A percentile compares a stretch with the other conserved stretches of the same genome.
phyloP scores from a whole-genome alignment of 2,329 filamentous ascomycete species.

The Didymella pinodella region DNA sequence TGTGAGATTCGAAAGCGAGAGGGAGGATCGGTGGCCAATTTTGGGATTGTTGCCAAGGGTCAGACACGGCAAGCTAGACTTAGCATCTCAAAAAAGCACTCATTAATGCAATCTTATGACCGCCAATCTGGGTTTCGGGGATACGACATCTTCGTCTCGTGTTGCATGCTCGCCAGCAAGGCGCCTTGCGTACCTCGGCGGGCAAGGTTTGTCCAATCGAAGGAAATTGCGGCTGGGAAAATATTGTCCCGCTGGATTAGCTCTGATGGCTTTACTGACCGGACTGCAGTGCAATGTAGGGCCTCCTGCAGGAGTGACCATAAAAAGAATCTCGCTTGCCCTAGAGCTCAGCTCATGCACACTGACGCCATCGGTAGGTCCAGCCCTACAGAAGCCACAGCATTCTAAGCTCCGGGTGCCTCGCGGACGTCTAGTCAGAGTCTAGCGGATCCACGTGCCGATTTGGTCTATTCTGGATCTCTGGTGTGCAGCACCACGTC shows the following conservation, averaged over 20 bases:
- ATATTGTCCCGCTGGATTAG: not conserved
- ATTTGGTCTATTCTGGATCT: not conserved
- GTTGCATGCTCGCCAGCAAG: not conserved
- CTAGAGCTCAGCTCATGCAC: not conserved
- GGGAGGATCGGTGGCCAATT: not conserved
- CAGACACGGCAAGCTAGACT: not conserved
- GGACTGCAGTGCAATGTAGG: not conserved
- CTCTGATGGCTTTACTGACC: not conserved
- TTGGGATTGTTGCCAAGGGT: not conserved
- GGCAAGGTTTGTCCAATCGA: not conserved
- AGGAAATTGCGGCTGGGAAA: not conserved
- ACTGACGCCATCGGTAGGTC: not conserved
- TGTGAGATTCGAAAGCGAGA: not conserved
- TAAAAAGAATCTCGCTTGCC: not conserved
- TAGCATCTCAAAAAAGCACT: not conserved
- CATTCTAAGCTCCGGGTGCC: not conserved
- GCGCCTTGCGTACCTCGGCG: not conserved
- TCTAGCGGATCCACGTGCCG: not conserved
- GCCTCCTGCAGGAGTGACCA: not conserved
- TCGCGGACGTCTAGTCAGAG: not conserved
- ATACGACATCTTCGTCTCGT: not conserved
- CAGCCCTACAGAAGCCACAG: not conserved
- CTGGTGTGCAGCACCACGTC: not conserved
- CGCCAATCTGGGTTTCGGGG: not conserved
- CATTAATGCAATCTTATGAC: not conserved